phyloP scores from a whole-genome alignment of 805 yeast species.

The Jamesozyma hellenica region DNA sequence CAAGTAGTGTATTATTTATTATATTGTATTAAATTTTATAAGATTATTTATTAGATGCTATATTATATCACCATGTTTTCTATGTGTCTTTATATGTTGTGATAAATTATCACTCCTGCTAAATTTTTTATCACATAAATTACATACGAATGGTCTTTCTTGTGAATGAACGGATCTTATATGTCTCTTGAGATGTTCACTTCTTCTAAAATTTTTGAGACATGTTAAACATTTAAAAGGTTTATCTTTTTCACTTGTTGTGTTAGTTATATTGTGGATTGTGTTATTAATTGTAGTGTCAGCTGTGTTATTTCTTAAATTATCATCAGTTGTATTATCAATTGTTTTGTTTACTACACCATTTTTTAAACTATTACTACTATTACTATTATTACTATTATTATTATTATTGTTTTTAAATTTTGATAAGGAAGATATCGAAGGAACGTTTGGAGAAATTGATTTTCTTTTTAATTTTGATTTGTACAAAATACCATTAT shows the following conservation, averaged over 20 bases:
- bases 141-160: slow-evolving; percentile 50
- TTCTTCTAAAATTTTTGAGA: slow-evolving; percentile 42
- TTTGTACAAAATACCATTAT: too few species aligned
- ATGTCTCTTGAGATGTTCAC: slow-evolving; percentile 60
- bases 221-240: slow-evolving; percentile 33
- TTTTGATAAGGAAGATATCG: neutral
- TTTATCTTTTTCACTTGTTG: slow-evolving; percentile 28
- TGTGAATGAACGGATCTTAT: slow-evolving; percentile 55
- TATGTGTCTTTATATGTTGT: slow-evolving; percentile 52
- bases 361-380: too few species aligned
- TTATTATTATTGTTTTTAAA: neutral
- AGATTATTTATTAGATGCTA: neutral
- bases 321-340: too few species aligned
- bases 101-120: slow-evolving; percentile 58
- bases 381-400: neutral
- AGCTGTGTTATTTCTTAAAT: too few species aligned
- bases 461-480: too few species aligned
- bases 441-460: too few species aligned
- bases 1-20: too few species aligned
- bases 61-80: slow-evolving; percentile 25
- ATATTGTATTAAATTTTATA: too few species aligned
- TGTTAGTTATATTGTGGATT: too few species aligned
- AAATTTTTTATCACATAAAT: slow-evolving; percentile 48
- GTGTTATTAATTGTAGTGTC: too few species aligned
- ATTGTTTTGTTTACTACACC: too few species aligned